Conservation (phyloP, 2,329 filamentous ascomycete species). For the Xylariomycetidae sp. region DNA sequence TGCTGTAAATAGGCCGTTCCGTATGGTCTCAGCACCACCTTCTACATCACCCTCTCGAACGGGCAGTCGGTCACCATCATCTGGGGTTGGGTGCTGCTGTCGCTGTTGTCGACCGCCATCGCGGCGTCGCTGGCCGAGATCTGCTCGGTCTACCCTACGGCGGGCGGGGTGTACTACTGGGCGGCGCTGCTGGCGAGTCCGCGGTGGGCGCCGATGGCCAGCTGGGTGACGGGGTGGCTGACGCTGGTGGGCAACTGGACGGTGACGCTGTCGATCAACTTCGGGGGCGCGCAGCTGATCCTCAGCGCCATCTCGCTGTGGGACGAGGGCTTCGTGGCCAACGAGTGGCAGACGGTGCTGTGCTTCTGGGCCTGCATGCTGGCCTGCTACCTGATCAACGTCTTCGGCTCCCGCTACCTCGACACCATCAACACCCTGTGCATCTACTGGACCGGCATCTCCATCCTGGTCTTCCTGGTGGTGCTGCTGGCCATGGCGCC, state of each 20-base stretch:
- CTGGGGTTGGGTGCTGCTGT: slow-evolving; percentile 64
- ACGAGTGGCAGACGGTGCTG: slow-evolving; percentile 62
- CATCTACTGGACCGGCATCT: slow-evolving; percentile 64
- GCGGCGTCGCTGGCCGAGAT: slow-evolving; percentile 64
- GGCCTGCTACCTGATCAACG: slow-evolving; percentile 57
- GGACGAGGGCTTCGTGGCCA: slow-evolving; percentile 62
- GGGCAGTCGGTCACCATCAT: slow-evolving; percentile 64
- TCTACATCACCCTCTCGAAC: slow-evolving; percentile 62
- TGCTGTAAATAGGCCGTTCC: slow-evolving; percentile 47
- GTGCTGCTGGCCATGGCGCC: slow-evolving; percentile 57
- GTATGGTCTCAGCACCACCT: slow-evolving; percentile 61
- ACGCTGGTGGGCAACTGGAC: slow-evolving; percentile 72
- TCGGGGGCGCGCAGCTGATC: slow-evolving; percentile 60
- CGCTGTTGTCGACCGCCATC: slow-evolving; percentile 56
- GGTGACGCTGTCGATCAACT: slow-evolving; percentile 58
- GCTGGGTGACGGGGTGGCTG: slow-evolving; percentile 66
- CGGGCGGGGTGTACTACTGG: slow-evolving; percentile 66
- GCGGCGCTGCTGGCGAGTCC: slow-evolving; percentile 61
- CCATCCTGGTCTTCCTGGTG: slow-evolving; percentile 45
- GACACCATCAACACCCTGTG: slow-evolving; percentile 68
- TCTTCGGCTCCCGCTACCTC: slow-evolving; percentile 53
- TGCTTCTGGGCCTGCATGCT: slow-evolving; percentile 68
- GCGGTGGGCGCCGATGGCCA: slow-evolving; percentile 60
- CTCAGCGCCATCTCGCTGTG: slow-evolving; percentile 63
- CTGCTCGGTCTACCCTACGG: slow-evolving; percentile 62